A percentile compares a stretch with the other conserved stretches of the same genome.
These are phyloP conservation scores for Mycena rosella DNA, from an alignment of 768 basidiomycete genomes.

Conservation along the genomic window DNA sequence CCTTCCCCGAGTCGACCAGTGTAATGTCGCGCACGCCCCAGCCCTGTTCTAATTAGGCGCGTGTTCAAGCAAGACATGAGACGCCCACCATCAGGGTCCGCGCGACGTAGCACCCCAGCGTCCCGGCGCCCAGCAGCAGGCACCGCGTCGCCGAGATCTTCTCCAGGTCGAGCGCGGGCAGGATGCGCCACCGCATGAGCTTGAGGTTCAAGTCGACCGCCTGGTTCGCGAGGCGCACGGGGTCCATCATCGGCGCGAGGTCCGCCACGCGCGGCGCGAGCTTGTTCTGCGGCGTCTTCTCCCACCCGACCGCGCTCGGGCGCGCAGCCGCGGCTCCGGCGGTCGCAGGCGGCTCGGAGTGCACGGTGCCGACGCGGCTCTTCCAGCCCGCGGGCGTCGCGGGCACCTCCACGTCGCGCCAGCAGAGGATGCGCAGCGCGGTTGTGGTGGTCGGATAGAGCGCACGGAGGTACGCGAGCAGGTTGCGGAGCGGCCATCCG, in stretches of 20 bases:
- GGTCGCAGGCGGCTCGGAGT: conserved; percentile 41
- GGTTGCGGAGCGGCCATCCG: conserved; percentile 95
- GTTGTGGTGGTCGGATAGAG: conserved; percentile 64
- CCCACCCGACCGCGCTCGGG: conserved; percentile 92
- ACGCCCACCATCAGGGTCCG: conserved; percentile 87
- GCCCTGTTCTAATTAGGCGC: conserved; percentile 63
- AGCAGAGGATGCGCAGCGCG: conserved; percentile 76
- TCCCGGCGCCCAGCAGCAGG: conserved; percentile 93
- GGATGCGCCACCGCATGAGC: conserved; percentile 97
- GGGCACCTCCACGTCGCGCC: conserved; percentile 75
- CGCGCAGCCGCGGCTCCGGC: conserved; percentile 39
- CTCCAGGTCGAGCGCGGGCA: conserved; percentile 90
- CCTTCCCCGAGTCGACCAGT: conserved; percentile 89
- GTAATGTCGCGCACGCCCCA: conserved; percentile 98
- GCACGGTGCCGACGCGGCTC: conserved; percentile 72
- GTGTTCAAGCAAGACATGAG: not conserved
- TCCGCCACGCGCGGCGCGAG: conserved; percentile 90
- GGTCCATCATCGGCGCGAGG: conserved; percentile 97
- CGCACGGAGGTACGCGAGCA: conserved; percentile 83
- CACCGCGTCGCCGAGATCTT: conserved; percentile 85
- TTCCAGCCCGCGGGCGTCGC: conserved; percentile 59
- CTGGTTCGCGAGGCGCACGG: conserved; percentile 89
- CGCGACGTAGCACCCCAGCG: conserved; percentile 96
- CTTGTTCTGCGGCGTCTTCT: conserved; percentile 91
- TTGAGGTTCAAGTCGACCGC: conserved; percentile 98